Conservation (phyloP, 2,329 filamentous ascomycete genomes). For the Fusarium dimerum region DNA sequence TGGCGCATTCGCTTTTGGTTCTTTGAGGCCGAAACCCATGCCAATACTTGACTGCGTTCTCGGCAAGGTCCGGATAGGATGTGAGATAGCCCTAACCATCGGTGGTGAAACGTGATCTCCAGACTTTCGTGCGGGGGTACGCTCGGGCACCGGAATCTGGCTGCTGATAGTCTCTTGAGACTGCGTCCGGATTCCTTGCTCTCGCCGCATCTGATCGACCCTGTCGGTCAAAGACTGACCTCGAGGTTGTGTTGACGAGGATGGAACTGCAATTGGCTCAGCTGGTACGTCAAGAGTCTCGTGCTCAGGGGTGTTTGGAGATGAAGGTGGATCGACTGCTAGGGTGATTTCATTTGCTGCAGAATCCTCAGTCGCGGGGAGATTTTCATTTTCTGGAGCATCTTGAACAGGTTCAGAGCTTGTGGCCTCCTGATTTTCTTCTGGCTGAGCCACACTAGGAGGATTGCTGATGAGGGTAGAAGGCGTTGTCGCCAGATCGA, state of each 20-base stretch:
- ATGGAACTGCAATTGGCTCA: constrained; percentile 9
- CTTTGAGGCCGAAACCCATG: constrained; percentile 42
- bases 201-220: constrained; percentile 53
- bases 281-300: constrained; percentile 12
- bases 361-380: not conserved
- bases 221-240: constrained; percentile 43
- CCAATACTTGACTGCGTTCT: constrained; percentile 47
- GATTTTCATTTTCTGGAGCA: constrained; percentile 15
- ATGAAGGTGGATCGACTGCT: not conserved
- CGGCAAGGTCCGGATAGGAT: constrained; percentile 49
- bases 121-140: constrained; percentile 45
- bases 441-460: constrained; percentile 8
- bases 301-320: not conserved
- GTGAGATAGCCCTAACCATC: constrained; percentile 54
- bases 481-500: constrained; percentile 49
- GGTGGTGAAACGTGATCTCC: constrained; percentile 52
- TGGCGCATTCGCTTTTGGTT: constrained; percentile 32
- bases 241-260: constrained; percentile 14
- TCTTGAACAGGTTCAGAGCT: constrained; percentile 10
- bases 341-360: constrained; percentile 7
- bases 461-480: constrained; percentile 22
- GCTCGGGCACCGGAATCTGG: constrained; percentile 33
- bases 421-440: constrained; percentile 3
- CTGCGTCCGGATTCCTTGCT: constrained; percentile 39
- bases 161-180: constrained; percentile 34